phyloP scores from a whole-genome alignment of 192 early-diverging fungal species.

The Backusella mclennaniae region DNA sequence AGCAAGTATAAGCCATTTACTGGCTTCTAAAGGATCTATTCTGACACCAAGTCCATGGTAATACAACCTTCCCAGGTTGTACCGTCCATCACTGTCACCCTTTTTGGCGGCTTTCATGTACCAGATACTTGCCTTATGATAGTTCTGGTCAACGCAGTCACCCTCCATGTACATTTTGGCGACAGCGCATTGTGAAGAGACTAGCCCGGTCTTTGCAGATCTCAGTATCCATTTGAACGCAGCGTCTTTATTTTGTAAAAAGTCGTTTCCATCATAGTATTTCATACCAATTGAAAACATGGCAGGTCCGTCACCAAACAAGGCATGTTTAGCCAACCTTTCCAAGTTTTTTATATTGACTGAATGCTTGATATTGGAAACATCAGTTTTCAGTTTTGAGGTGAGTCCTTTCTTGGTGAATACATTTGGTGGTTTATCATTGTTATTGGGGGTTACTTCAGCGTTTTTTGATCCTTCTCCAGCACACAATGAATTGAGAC shows the following conservation, averaged over 20 bases:
- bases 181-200: background rate
- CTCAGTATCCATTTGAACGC: background rate
- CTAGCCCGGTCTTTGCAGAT: background rate
- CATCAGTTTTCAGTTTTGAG: background rate
- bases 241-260: background rate
- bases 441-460: no score
- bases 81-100: constrained; percentile 22
- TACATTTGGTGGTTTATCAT: background rate
- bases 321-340: background rate
- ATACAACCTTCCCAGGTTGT: constrained; percentile 2
- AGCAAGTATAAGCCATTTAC: background rate
- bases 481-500: background rate
- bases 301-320: background rate
- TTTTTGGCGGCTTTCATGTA: constrained; percentile 27
- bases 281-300: background rate
- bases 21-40: background rate
- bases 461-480: background rate
- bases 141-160: background rate
- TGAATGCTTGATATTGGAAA: background rate
- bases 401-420: background rate
- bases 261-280: background rate
- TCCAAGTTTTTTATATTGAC: background rate
- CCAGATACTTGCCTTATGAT: constrained; percentile 20
- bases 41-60: background rate
- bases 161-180: background rate